These are phyloP conservation scores for Rugonectria rugulosa DNA, from an alignment of 2,329 filamentous ascomycete species.

Conservation along the genomic window DNA sequence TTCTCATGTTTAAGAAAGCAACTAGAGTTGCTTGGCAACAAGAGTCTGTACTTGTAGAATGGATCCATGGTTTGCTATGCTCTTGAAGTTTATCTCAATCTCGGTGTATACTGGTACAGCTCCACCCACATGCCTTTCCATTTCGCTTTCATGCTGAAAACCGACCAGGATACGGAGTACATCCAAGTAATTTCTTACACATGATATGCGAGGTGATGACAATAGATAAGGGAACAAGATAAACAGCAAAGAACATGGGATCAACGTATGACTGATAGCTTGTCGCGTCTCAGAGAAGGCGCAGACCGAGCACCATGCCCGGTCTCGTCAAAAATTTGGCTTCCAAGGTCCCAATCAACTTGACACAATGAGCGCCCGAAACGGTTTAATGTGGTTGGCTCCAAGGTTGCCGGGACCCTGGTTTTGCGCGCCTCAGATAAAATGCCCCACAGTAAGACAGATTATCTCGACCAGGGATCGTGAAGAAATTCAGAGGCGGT, in stretches of 20 bases:
- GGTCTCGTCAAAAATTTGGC: no score
- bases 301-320: background rate
- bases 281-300: background rate
- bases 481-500: conserved; percentile 4
- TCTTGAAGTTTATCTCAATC: conserved; percentile 3
- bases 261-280: background rate
- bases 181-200: no score
- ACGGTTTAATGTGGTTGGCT: conserved; percentile 8
- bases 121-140: background rate
- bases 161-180: no score
- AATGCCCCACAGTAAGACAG: conserved; percentile 13
- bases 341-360: no score
- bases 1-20: background rate
- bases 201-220: background rate
- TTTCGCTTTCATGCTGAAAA: background rate
- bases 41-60: background rate
- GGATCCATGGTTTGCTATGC: background rate
- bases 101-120: background rate
- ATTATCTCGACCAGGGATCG: conserved; percentile 1
- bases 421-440: conserved; percentile 10
- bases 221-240: background rate
- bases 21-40: conserved; percentile 1
- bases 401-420: background rate
- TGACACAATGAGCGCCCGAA: conserved; percentile 7
- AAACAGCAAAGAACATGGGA: no score